phyloP scores from a whole-genome alignment of 768 basidiomycete species.

The Pleurotus citrinopileatus region DNA sequence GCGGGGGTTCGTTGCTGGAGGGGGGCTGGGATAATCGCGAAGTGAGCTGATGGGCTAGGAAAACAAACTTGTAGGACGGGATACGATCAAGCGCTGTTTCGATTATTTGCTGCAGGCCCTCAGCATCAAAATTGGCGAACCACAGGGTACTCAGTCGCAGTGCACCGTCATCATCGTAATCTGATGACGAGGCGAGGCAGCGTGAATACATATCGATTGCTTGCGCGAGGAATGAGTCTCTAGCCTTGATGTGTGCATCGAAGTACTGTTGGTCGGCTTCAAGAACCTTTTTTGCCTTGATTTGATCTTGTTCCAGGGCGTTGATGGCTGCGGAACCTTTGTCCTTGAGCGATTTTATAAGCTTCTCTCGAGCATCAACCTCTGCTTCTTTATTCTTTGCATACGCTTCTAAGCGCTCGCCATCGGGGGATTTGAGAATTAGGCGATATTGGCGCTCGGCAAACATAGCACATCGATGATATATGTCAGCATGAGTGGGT shows the following conservation, averaged over 20 bases:
- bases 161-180: conserved; percentile 71
- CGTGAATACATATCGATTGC: conserved; percentile 86
- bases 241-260: conserved; percentile 50
- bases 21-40: conserved; percentile 71
- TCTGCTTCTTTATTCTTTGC: conserved; percentile 71
- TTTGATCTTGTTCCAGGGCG: conserved; percentile 22
- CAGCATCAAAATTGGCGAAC: conserved; percentile 81
- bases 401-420: conserved; percentile 66
- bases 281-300: conserved; percentile 30
- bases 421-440: conserved; percentile 67
- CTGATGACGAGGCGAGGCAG: conserved; percentile 66
- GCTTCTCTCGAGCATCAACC: conserved; percentile 49
- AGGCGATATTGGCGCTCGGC: conserved; percentile 85
- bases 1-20: conserved; percentile 23
- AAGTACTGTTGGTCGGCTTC: conserved; percentile 47
- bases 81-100: conserved; percentile 50
- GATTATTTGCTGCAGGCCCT: conserved; percentile 41
- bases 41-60: conserved; percentile 89
- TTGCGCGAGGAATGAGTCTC: conserved; percentile 62
- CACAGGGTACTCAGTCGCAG: conserved; percentile 88
- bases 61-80: conserved; percentile 87
- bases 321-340: conserved; percentile 3
- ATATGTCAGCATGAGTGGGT: conserved; percentile 54
- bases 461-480: conserved; percentile 82
- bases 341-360: conserved; percentile 19